Conservation (phyloP, 2,329 filamentous ascomycete species). For the Sclerotinia sclerotiorum region DNA sequence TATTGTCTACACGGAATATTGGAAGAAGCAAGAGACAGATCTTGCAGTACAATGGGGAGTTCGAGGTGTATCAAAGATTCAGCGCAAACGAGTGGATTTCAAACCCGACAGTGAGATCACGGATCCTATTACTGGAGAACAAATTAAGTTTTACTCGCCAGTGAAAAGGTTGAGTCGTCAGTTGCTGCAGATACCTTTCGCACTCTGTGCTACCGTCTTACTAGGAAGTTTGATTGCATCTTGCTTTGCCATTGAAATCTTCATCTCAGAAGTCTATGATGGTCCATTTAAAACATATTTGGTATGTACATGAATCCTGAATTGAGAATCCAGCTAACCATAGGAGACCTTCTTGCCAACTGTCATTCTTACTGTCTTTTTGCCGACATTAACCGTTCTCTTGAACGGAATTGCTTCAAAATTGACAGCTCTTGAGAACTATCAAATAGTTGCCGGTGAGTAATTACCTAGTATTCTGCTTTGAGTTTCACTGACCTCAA, state of each 20-base stretch:
- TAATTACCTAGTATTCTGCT: neutral
- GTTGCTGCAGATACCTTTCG: conserved; percentile 70
- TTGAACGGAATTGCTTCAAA: conserved; percentile 74
- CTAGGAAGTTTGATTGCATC: conserved; percentile 80
- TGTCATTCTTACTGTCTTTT: conserved; percentile 75
- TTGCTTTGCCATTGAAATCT: conserved; percentile 91
- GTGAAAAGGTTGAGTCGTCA: conserved; percentile 63
- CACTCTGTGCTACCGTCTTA: conserved; percentile 66
- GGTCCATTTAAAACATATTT: conserved; percentile 84
- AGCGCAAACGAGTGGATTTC: conserved; percentile 76
- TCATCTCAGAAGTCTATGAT: conserved; percentile 90
- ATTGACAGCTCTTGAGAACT: conserved; percentile 85
- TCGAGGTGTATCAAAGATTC: conserved; percentile 77
- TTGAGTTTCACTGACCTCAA: conserved; percentile 29
- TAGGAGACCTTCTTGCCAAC: conserved; percentile 82
- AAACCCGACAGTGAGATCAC: conserved; percentile 72
- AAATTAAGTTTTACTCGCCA: conserved; percentile 59
- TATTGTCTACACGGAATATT: conserved; percentile 88
- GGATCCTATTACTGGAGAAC: conserved; percentile 73
- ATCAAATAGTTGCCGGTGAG: conserved; percentile 74
- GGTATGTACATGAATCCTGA: conserved; percentile 49
- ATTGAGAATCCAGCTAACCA: conserved; percentile 22
- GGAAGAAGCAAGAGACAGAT: conserved; percentile 91
- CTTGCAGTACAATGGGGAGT: conserved; percentile 87
- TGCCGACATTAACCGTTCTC: conserved; percentile 74